Conservation (phyloP, 768 basidiomycete species). For the Phylloporus sp. region DNA sequence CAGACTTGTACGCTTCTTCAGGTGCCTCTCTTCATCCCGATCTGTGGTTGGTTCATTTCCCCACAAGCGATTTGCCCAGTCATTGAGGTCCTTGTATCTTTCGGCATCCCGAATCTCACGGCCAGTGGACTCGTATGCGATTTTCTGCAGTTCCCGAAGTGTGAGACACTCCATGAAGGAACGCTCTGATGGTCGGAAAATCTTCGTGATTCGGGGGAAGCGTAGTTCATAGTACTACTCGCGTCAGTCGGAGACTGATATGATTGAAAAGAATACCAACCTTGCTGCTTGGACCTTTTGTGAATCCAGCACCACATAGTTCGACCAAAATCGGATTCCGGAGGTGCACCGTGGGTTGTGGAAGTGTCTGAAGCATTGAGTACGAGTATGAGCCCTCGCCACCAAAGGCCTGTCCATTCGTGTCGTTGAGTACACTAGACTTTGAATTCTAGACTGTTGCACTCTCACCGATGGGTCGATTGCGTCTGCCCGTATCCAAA, state of each 20-base stretch:
- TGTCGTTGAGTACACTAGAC: not conserved
- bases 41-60: slow-evolving; percentile 38
- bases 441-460: not conserved
- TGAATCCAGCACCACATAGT: slow-evolving; percentile 80
- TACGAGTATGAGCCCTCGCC: slow-evolving; percentile 52
- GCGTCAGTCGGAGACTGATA: not conserved
- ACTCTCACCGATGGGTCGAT: slow-evolving; percentile 21
- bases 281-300: slow-evolving; percentile 55
- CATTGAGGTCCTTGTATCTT: slow-evolving; percentile 47
- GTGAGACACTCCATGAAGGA: slow-evolving; percentile 56
- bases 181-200: slow-evolving; percentile 58
- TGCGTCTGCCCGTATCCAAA: slow-evolving; percentile 41
- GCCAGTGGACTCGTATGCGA: slow-evolving; percentile 54
- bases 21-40: slow-evolving; percentile 23
- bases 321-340: slow-evolving; percentile 64
- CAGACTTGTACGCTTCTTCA: slow-evolving; percentile 37
- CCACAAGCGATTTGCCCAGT: slow-evolving; percentile 41
- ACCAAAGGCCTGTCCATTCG: slow-evolving; percentile 1
- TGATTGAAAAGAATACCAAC: slow-evolving; percentile 35
- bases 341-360: slow-evolving; percentile 55
- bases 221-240: slow-evolving; percentile 76
- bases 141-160: slow-evolving; percentile 47
- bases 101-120: slow-evolving; percentile 37
- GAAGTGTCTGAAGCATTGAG: slow-evolving; percentile 44
- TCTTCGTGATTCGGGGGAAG: slow-evolving; percentile 75